Conservation (phyloP, 371 early-diverging fungal species). For the Nematocida displodere region DNA sequence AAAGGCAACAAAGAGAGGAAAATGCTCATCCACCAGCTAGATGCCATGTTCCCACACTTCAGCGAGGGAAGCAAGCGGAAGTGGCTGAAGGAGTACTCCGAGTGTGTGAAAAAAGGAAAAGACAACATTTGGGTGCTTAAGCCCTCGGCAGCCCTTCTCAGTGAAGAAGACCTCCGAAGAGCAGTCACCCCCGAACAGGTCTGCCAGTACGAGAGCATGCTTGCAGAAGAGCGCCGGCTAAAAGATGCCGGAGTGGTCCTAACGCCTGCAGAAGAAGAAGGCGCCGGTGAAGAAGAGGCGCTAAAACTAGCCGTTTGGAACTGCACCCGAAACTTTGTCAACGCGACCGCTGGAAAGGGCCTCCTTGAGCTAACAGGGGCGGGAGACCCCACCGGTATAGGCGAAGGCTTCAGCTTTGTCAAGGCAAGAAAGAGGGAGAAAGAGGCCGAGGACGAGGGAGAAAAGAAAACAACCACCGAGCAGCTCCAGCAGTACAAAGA, state of each 20-base stretch:
- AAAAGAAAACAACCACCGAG: constrained; percentile 41
- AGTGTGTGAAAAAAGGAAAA: constrained; percentile 78
- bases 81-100: constrained; percentile 80
- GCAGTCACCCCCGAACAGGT: constrained; percentile 94
- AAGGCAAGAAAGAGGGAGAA: constrained; percentile 81
- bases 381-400: constrained; percentile 78
- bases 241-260: constrained; percentile 78
- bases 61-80: constrained; percentile 65
- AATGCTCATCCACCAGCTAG: constrained; percentile 60
- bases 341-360: constrained; percentile 67
- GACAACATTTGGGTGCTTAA: constrained; percentile 85
- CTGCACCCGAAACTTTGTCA: constrained; percentile 81
- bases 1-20: constrained; percentile 66
- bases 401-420: constrained; percentile 94
- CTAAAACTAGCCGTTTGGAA: constrained; percentile 90
- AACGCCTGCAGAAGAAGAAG: constrained; percentile 66
- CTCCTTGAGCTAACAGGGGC: constrained; percentile 63
- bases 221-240: constrained; percentile 84
- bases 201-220: constrained; percentile 88
- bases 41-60: constrained; percentile 63
- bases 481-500: constrained; percentile 41
- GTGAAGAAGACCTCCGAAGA: constrained; percentile 84
- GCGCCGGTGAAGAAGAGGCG: constrained; percentile 73
- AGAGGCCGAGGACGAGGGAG: constrained; percentile 40
- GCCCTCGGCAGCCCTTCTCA: constrained; percentile 72